phyloP scores from a whole-genome alignment of 1,139 yeast genomes.

The Geotrichum klebahnii region DNA sequence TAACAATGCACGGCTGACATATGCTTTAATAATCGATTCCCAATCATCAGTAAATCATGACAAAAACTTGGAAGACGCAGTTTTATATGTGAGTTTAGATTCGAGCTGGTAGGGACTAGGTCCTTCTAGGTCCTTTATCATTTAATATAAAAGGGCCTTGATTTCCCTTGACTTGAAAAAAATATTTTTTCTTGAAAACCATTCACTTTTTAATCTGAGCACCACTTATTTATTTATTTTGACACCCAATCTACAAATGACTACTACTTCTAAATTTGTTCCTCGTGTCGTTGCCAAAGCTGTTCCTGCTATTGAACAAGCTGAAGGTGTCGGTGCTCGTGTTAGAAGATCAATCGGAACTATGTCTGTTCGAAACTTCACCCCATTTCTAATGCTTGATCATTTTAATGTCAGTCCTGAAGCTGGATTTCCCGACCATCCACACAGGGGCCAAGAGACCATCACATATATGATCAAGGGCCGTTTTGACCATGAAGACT shows the following conservation, averaged over 20 bases:
- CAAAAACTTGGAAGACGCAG: no score
- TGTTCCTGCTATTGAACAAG: slow-evolving; percentile 65
- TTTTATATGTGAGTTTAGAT: no score
- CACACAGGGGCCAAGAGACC: slow-evolving; percentile 90
- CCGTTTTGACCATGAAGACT: slow-evolving; percentile 84
- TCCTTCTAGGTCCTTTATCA: no score
- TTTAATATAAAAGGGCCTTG: no score
- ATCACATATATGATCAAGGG: slow-evolving; percentile 72
- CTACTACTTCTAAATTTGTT: slow-evolving; percentile 17
- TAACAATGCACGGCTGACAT: slow-evolving; percentile 23
- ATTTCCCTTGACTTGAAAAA: no score
- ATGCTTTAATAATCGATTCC: background rate
- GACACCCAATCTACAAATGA: no score
- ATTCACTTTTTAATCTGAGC: no score
- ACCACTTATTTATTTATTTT: no score
- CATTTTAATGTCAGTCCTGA: slow-evolving; percentile 60
- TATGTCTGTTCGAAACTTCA: slow-evolving; percentile 60
- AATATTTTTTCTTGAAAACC: no score
- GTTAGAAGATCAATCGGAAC: slow-evolving; percentile 82
- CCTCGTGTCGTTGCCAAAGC: slow-evolving; percentile 55
- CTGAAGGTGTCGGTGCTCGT: slow-evolving; percentile 86
- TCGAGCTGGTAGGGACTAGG: no score
- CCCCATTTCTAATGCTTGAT: slow-evolving; percentile 82
- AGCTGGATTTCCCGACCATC: slow-evolving; percentile 92
- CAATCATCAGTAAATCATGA: background rate